Evolutionary conservation across 306 rosid genomes (phyloP), one percentile per base, ranked within the genome.

Genomic region (Citrullus mucosospermus): DNA sequence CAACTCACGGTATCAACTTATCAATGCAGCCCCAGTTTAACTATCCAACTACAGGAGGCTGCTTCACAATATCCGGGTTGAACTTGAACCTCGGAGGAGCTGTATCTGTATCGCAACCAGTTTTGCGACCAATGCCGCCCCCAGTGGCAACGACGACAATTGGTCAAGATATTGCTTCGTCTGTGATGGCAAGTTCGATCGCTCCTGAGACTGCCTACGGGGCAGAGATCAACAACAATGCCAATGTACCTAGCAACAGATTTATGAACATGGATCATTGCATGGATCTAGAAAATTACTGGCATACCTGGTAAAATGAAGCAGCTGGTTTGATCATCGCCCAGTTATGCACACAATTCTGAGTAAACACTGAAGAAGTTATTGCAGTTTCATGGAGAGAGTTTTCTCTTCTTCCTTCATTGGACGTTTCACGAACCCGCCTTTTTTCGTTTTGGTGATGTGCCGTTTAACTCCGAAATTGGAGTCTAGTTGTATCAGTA

Each of bases 281-380:
- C 87, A 81, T 89, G 89, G 96, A 91, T 82, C 87, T 93, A 9
- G 96, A 93, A 18, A 85, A 71, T 84, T 93, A 91, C 88, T 93
- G 97, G 97, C 87, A 86, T 62, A 20, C 85, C 78, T 91, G 87
- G 84, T 90, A 85, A 86, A 72, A 18, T 54, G 22, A 54, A 54
- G 58, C 58, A 54, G 58, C 58, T 51, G 14, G 30, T 32, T 58
- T 59, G 38, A 22, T 61, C 68, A 3, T 16, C 10, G 20, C 38
- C 60, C 51, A 73, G 4, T 30, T 73, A 50, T 34, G 43, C 59
- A 44, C 6, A 36, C 39, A 36, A 4, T 36, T 36, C 39, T 5
- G 39, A 3, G 39, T 36, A 36, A 36, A 36, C 39, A 36, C 39
- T 5, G 39, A 36, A 36, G 39, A 36, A 36, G 39, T 36, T 36